Base-by-base conservation (phyloP, 2,329 filamentous ascomycete genomes). In the Cladorrhinum sp. region DNA sequence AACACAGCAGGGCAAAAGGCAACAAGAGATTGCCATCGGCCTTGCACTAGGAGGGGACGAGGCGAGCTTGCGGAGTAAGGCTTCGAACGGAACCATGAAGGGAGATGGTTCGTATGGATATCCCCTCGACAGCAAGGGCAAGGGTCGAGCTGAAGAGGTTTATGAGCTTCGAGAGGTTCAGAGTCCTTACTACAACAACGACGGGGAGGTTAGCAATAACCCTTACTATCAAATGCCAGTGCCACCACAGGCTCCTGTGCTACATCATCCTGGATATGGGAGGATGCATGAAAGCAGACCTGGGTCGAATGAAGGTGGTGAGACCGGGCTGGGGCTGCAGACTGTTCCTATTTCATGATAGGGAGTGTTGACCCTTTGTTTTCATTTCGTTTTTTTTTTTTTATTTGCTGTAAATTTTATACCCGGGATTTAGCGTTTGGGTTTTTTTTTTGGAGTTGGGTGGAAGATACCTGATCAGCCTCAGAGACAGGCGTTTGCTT, bases 161-260 rank as follows among this genome's bases (percentile, higher is more conserved):
- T 84, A 81, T 57, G 82, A 85, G 72, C 71, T 84, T 68, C 74
- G 78, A 27, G 73, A 79, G 58, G 79, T 81, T 0, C 73, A 78
- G 51, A 67, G 65, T 32, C 66, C 67, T n/a, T n/a, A n/a, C 7
- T 67, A 66, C 29, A 70, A 69, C 50, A 72, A 70, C 22, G 73
- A 70, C 24, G 58, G 50, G n/a, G 57, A 53, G 29, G 55, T 38
- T 23, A 55, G 54, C 24, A 55, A 64, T 20, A 55, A 60, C 25
- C 48, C 50, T 18, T 49, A 49, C 1, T 64, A 65, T 23, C 65
- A 56, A 62, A 68, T 66, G 51, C 68, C 70, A 4, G 61, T 62
- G 55, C 61, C 53, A 51, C 69, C 55, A 62, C 62, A 76, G 54
- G 72, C 78, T 2, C 79, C 81, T 0, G 70, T 78, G 23, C 68